A percentile compares a stretch with the other conserved stretches of the same genome.
Evolutionary conservation across 768 basidiomycete genomes (phyloP).

Genomic region (Kwoniella sp.): DNA sequence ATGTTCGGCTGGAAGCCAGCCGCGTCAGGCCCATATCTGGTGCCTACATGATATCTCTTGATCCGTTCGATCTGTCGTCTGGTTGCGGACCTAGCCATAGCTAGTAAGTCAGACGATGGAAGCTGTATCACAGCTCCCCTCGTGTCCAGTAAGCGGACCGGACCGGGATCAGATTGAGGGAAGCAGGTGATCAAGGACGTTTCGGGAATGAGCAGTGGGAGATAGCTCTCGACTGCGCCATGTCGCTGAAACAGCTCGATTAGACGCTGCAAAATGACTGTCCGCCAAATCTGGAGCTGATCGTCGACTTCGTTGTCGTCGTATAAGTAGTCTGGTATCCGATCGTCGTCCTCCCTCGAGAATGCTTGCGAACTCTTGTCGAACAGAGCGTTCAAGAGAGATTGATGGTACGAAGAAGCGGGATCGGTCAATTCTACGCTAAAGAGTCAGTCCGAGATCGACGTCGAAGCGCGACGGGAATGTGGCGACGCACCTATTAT

Average conservation of each 20-base stretch:
- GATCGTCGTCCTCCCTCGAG: conserved; percentile 56
- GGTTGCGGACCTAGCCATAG: conserved; percentile 49
- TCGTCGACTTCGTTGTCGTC: conserved; percentile 69
- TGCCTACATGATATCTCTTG: conserved; percentile 53
- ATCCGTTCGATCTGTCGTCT: conserved; percentile 50
- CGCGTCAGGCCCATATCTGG: conserved; percentile 37
- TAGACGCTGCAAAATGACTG: conserved; percentile 75
- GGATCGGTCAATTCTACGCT: conserved; percentile 61
- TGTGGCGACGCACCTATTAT: conserved; percentile 68
- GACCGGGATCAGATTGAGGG: conserved; percentile 66
- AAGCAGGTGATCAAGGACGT: conserved; percentile 62
- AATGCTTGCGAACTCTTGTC: conserved; percentile 60
- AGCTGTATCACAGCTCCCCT: conserved; percentile 48
- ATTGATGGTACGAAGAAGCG: conserved; percentile 78
- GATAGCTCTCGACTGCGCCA: conserved; percentile 84
- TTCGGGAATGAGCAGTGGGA: conserved; percentile 74
- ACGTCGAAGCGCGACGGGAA: background rate
- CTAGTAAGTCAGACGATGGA: conserved; percentile 44
- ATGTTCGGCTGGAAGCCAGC: conserved; percentile 49
- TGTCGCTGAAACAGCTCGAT: conserved; percentile 79
- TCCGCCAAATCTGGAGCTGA: conserved; percentile 71
- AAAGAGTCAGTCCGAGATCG: background rate
- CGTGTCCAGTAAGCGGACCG: conserved; percentile 75
- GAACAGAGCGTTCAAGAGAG: conserved; percentile 77
- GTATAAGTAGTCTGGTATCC: conserved; percentile 73